phyloP scores from a whole-genome alignment of 495 filamentous ascomycete genomes.

The Xylaria bambusicola region DNA sequence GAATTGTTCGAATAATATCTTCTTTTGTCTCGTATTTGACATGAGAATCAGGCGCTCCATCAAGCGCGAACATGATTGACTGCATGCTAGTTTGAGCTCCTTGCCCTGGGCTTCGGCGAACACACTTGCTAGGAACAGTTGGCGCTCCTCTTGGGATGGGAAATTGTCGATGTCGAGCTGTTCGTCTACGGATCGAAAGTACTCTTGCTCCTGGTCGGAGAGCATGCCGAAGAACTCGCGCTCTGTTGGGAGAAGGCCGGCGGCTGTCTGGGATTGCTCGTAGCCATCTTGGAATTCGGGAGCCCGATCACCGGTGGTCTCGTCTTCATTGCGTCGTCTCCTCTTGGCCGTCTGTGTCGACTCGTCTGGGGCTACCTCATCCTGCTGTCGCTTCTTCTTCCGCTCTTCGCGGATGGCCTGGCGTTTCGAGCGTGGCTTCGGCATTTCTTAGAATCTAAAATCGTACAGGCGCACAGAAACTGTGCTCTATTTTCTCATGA shows the following conservation, averaged over 20 bases:
- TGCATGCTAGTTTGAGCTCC: constrained; percentile 92
- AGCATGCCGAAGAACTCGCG: constrained; percentile 85
- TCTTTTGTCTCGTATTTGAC: constrained; percentile 78
- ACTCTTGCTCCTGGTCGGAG: constrained; percentile 86
- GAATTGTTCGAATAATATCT: constrained; percentile 80
- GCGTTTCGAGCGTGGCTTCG: constrained; percentile 41
- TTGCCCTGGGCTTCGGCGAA: constrained; percentile 85
- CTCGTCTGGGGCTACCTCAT: constrained; percentile 34
- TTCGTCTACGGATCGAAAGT: constrained; percentile 86
- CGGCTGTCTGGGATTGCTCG: constrained; percentile 16
- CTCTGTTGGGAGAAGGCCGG: constrained; percentile 36
- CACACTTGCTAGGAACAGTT: constrained; percentile 80
- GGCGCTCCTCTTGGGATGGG: constrained; percentile 70
- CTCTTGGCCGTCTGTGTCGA: constrained; percentile 37
- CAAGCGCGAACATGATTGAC: constrained; percentile 89
- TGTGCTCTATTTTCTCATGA: neutral
- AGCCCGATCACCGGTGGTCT: constrained; percentile 31
- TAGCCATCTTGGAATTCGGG: constrained; percentile 29
- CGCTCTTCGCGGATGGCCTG: constrained; percentile 51
- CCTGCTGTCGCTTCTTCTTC: constrained; percentile 43
- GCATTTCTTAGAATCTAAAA: constrained; percentile 19
- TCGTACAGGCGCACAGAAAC: neutral
- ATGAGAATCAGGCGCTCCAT: constrained; percentile 88
- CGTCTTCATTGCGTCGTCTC: constrained; percentile 33
- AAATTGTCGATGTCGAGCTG: constrained; percentile 89